phyloP scores from a whole-genome alignment of 305 asterid genomes.

The Solanum aculeatissimum region DNA sequence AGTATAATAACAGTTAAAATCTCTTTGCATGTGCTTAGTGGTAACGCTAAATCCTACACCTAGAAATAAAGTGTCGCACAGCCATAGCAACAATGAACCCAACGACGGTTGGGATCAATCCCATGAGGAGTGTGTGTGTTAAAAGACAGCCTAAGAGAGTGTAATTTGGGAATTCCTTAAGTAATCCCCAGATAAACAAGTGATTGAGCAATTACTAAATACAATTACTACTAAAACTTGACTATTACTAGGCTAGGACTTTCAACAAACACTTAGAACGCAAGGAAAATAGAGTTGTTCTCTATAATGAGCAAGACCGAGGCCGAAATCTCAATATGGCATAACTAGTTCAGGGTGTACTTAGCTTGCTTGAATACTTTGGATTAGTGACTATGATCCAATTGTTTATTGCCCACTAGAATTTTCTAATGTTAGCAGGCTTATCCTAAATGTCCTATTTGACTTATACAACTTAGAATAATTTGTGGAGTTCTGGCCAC shows the following conservation, averaged over 20 bases:
- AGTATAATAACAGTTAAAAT: background rate
- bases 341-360: background rate
- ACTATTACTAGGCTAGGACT: background rate
- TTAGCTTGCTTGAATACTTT: background rate
- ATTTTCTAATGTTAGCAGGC: background rate
- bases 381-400: background rate
- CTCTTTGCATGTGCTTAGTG: background rate
- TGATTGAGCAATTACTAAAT: background rate
- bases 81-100: background rate
- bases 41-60: background rate
- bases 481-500: background rate
- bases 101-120: background rate
- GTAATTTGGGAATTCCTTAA: background rate
- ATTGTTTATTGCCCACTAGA: background rate
- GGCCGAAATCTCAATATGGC: background rate
- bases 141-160: background rate
- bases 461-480: background rate
- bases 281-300: background rate
- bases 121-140: background rate
- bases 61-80: background rate
- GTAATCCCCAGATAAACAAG: background rate
- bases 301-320: background rate
- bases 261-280: background rate
- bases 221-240: background rate
- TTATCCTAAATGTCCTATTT: background rate